These are phyloP conservation scores for Helotiales sp. DNA, from an alignment of 2,329 filamentous ascomycete genomes.

Conservation along the genomic window DNA sequence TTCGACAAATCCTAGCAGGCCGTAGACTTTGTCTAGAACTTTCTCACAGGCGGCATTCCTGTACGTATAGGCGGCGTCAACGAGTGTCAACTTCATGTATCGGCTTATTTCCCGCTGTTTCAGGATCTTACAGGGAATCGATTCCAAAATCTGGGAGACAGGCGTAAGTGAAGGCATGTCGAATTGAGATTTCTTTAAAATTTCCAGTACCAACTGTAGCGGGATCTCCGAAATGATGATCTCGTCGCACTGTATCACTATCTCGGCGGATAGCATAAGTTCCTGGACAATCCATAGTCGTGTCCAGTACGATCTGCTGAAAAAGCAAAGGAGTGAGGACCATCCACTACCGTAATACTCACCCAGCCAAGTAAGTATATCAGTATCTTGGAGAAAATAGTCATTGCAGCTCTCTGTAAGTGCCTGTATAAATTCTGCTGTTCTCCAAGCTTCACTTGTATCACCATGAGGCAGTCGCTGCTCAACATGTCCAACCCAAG, in stretches of 20 bases:
- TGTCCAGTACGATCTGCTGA: neutral
- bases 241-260: neutral
- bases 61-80: neutral
- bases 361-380: too few species aligned
- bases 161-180: neutral
- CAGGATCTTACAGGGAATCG: neutral
- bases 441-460: neutral
- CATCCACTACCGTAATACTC: too few species aligned
- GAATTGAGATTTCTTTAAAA: neutral
- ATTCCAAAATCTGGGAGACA: neutral
- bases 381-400: too few species aligned
- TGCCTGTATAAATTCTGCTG: neutral
- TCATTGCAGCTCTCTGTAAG: too few species aligned
- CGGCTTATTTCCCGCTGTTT: neutral
- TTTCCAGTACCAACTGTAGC: neutral
- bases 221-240: neutral
- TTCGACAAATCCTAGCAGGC: neutral
- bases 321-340: neutral
- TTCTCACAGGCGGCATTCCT: neutral
- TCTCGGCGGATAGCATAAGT: neutral
- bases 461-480: neutral
- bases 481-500: neutral
- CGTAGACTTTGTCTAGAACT: neutral
- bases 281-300: neutral
- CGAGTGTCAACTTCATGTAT: neutral